A percentile compares a stretch with the other conserved stretches of the same genome.
phyloP scores from a whole-genome alignment of 192 early-diverging fungal genomes.

The Kickxella alabastrina region DNA sequence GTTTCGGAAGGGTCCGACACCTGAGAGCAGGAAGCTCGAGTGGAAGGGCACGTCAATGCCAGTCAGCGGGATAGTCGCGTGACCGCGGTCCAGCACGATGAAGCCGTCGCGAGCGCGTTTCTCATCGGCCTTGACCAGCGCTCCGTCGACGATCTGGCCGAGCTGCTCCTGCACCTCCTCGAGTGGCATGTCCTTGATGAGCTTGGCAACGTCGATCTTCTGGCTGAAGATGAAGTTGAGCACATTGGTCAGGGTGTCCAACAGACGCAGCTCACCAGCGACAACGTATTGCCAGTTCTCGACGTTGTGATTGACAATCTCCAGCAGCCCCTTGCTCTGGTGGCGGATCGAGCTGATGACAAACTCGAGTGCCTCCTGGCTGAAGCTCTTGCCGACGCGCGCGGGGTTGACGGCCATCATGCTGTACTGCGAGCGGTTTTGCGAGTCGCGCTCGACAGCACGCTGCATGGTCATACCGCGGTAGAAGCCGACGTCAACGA shows the following conservation, averaged over 20 bases:
- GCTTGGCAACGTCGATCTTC: constrained; percentile 81
- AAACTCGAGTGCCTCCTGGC: constrained; percentile 70
- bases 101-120: constrained; percentile 60
- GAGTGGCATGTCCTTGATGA: constrained; percentile 78
- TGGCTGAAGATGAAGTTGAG: constrained; percentile 84
- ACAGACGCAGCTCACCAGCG: constrained; percentile 77
- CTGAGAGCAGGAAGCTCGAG: constrained; percentile 86
- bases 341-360: constrained; percentile 77
- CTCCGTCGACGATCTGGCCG: constrained; percentile 70
- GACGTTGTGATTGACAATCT: constrained; percentile 98
- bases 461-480: constrained; percentile 98
- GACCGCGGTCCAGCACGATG: constrained; percentile 77
- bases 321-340: constrained; percentile 70
- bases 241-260: constrained; percentile 77
- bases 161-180: constrained; percentile 82
- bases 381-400: constrained; percentile 80
- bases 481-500: constrained; percentile 94
- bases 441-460: constrained; percentile 81
- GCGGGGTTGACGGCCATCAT: constrained; percentile 94
- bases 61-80: constrained; percentile 84
- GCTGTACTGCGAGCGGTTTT: constrained; percentile 88
- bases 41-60: constrained; percentile 98
- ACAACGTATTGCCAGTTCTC: constrained; percentile 96
- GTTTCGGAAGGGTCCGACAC: constrained; percentile 90
- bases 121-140: constrained; percentile 61